These are phyloP conservation scores for Porcisia hertigi DNA, from an alignment of 208 protist genomes.

Conservation along the genomic window DNA sequence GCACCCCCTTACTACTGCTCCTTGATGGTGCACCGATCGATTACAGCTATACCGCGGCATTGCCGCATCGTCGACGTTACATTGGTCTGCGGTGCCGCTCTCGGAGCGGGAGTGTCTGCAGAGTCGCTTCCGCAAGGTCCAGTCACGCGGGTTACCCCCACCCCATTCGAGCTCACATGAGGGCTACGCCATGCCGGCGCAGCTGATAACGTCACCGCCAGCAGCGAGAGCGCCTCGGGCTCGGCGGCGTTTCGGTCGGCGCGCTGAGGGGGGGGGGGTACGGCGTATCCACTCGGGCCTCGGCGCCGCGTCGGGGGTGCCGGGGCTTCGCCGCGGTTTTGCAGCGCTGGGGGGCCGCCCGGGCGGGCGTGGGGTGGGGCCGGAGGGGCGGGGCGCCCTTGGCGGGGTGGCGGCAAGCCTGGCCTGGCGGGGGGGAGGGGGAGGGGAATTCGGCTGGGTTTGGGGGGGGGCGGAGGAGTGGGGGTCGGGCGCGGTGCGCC, in stretches of 20 bases:
- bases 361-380: background rate
- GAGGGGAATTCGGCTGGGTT: background rate
- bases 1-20: constrained; percentile 16
- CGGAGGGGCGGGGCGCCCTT: background rate
- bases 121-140: background rate
- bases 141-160: background rate
- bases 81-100: background rate
- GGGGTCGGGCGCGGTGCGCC: no score
- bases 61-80: constrained; percentile 1
- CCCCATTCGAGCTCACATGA: background rate
- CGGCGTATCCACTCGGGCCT: constrained; percentile 62
- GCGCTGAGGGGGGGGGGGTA: constrained; percentile 38
- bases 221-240: constrained; percentile 38
- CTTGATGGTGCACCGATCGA: constrained; percentile 23
- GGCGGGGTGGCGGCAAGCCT: no score
- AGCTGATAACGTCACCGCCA: background rate
- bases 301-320: constrained; percentile 30
- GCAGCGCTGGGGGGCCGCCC: background rate
- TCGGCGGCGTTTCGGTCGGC: constrained; percentile 24
- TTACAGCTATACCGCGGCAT: constrained; percentile 7
- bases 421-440: no score
- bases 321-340: background rate
- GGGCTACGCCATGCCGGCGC: background rate
- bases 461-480: background rate
- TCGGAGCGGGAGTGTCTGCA: constrained; percentile 18